Evolutionary conservation across 805 yeast genomes (phyloP).

Genomic region (Candida ulmi): DNA sequence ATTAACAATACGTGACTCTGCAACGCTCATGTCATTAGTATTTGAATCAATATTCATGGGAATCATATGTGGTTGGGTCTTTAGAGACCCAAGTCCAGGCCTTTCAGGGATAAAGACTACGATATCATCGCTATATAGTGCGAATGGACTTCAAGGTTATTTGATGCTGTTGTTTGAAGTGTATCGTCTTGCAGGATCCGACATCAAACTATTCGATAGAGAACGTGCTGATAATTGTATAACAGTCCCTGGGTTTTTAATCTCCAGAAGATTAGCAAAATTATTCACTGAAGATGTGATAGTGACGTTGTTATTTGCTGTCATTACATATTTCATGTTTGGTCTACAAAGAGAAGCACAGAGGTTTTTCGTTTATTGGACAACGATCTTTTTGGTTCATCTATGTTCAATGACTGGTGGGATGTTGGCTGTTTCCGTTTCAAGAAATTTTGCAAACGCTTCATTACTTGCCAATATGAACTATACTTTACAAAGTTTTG

Average conservation of each 20-base stretch:
- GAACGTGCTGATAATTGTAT: slow-evolving; percentile 70
- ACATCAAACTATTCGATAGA: slow-evolving; percentile 55
- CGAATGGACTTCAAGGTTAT: slow-evolving; percentile 52
- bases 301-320: slow-evolving; percentile 52
- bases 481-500: slow-evolving; percentile 56
- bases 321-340: slow-evolving; percentile 71
- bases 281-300: slow-evolving; percentile 65
- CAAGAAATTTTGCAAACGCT: slow-evolving; percentile 21
- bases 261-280: slow-evolving; percentile 65
- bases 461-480: slow-evolving; percentile 19
- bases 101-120: slow-evolving; percentile 60
- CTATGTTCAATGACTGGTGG: slow-evolving; percentile 55
- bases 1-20: slow-evolving; percentile 40
- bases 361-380: slow-evolving; percentile 57
- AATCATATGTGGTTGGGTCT: slow-evolving; percentile 66
- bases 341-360: slow-evolving; percentile 49
- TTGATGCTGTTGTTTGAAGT: slow-evolving; percentile 52
- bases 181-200: slow-evolving; percentile 49
- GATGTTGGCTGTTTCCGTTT: slow-evolving; percentile 26
- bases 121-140: slow-evolving; percentile 45
- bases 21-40: slow-evolving; percentile 27
- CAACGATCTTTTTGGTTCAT: slow-evolving; percentile 50
- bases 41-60: slow-evolving; percentile 20
- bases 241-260: slow-evolving; percentile 58
- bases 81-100: slow-evolving; percentile 53